phyloP scores from a whole-genome alignment of 1,284 basidiomycete genomes.

The Tausonia pullulans region DNA sequence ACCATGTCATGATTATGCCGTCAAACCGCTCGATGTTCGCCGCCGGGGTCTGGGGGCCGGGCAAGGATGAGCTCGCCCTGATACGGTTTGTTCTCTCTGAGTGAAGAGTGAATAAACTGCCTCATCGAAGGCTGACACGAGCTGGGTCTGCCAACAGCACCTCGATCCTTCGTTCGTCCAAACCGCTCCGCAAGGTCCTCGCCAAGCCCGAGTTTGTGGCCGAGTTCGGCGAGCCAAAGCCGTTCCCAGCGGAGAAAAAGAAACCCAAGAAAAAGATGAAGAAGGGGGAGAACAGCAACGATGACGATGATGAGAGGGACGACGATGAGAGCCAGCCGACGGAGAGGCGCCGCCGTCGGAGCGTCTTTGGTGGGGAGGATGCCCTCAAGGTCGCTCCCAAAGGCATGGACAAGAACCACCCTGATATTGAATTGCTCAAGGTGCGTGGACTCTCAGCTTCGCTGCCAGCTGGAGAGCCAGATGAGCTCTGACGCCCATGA shows the following conservation, averaged over 20 bases:
- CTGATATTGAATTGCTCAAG: constrained; percentile 10
- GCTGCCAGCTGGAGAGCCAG: neutral
- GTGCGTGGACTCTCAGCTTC: neutral
- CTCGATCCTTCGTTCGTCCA: constrained; percentile 1
- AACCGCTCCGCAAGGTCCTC: constrained; percentile 6
- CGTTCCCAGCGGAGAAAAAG: neutral
- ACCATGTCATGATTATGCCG: constrained; percentile 41
- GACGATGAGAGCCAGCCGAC: neutral
- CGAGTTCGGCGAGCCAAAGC: constrained; percentile 10
- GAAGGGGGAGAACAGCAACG: neutral
- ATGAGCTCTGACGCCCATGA: neutral
- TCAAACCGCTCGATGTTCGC: constrained; percentile 59
- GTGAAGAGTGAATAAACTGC: neutral
- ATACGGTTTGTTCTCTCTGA: constrained; percentile 44
- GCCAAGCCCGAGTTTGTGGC: constrained; percentile 7
- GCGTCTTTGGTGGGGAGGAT: constrained; percentile 9
- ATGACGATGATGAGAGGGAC: neutral
- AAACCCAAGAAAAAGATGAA: constrained; percentile 1
- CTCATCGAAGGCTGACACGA: no score
- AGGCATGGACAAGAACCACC: constrained; percentile 3
- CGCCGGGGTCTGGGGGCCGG: constrained; percentile 74
- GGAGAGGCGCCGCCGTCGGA: neutral
- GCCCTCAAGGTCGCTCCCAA: constrained; percentile 11
- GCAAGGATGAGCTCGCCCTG: constrained; percentile 59
- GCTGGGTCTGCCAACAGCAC: neutral